These are phyloP conservation scores for Juncus effusus DNA, from an alignment of 176 grass and related monocot genomes.

Conservation along the genomic window DNA sequence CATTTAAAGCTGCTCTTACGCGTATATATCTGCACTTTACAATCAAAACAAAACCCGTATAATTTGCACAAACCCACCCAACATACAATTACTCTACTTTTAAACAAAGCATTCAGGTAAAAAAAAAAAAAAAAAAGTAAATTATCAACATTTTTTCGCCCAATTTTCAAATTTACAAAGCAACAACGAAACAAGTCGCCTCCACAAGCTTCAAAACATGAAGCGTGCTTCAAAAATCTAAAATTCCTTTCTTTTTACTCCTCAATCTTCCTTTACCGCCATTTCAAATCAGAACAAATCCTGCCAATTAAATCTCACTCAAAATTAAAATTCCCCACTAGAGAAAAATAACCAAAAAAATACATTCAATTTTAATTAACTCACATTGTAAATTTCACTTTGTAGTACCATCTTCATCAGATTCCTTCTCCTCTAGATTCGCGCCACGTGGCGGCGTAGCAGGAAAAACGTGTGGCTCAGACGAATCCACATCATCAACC, in stretches of 20 bases:
- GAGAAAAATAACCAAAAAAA: neutral
- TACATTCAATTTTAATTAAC: neutral
- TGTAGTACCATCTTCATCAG: constrained; percentile 10
- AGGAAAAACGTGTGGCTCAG: constrained; percentile 39
- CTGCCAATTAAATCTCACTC: neutral
- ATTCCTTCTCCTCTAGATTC: neutral
- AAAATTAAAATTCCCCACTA: neutral
- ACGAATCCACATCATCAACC: constrained; percentile 11
- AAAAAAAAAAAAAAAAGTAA: neutral
- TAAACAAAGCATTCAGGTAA: constrained; percentile 10
- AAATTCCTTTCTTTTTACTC: constrained; percentile 21
- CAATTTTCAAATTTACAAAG: constrained; percentile 29
- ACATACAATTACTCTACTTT: constrained; percentile 22
- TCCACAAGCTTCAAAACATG: constrained; percentile 19
- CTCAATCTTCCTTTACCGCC: constrained; percentile 11
- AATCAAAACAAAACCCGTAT: constrained; percentile 26
- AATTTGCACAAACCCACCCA: constrained; percentile 14
- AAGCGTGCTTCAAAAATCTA: neutral
- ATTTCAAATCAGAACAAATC: constrained; percentile 21
- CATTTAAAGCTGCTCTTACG: constrained; percentile 27
- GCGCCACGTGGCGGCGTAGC: neutral
- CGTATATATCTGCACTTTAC: constrained; percentile 16
- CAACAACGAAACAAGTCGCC: constrained; percentile 21
- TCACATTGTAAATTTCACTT: constrained; percentile 1
- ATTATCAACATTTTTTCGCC: constrained; percentile 18